Evolutionary conservation across 768 basidiomycete genomes (phyloP).

Genomic region (Exsudoporus frostii): DNA sequence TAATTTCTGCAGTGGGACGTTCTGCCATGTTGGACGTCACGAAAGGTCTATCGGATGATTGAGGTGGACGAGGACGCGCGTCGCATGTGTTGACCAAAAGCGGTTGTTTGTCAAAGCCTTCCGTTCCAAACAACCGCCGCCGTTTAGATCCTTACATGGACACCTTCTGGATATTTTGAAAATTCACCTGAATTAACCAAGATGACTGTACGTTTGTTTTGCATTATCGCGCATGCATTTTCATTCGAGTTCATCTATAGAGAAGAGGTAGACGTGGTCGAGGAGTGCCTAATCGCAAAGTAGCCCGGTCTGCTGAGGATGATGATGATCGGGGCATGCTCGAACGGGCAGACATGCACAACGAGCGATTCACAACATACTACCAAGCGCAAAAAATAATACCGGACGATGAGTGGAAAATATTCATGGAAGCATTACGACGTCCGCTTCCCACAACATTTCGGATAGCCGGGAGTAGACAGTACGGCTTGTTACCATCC

Average conservation of each 20-base stretch:
- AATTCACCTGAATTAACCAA: neutral
- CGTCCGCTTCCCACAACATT: slow-evolving; percentile 90
- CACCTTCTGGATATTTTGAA: neutral
- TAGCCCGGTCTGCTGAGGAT: slow-evolving; percentile 14
- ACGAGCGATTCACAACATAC: slow-evolving; percentile 63
- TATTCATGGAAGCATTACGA: slow-evolving; percentile 61
- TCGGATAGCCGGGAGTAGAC: slow-evolving; percentile 82
- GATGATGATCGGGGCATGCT: slow-evolving; percentile 48
- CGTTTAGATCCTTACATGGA: neutral
- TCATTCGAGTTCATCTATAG: neutral
- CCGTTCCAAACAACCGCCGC: slow-evolving; percentile 30
- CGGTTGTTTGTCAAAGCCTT: slow-evolving; percentile 32
- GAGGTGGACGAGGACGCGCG: slow-evolving; percentile 28
- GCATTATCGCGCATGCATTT: neutral
- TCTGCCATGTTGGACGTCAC: slow-evolving; percentile 49
- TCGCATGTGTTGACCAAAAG: slow-evolving; percentile 24
- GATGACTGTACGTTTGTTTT: slow-evolving; percentile 18
- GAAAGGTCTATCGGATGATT: slow-evolving; percentile 2
- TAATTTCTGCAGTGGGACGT: slow-evolving; percentile 54
- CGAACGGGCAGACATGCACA: slow-evolving; percentile 63
- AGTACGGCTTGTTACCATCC: slow-evolving; percentile 45
- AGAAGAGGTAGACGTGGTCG: slow-evolving; percentile 18
- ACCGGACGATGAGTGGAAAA: slow-evolving; percentile 74
- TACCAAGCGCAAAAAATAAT: slow-evolving; percentile 77
- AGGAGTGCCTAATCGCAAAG: slow-evolving; percentile 13